Conservation (phyloP, 164 flowering plant species). For the Brasenia schreberi region DNA sequence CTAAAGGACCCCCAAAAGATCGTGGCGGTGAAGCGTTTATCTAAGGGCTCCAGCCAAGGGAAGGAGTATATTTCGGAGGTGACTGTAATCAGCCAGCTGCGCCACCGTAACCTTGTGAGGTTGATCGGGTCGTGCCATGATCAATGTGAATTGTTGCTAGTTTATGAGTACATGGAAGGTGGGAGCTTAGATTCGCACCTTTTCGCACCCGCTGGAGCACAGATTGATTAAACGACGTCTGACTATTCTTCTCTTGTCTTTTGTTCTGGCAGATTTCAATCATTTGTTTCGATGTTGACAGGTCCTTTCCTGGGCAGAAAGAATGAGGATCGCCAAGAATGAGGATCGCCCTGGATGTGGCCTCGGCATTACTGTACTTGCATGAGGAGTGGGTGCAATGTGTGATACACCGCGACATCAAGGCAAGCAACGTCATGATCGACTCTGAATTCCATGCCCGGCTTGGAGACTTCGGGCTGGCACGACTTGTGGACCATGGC, state of each 20-base stretch:
- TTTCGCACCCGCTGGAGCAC: too few relatives aligned
- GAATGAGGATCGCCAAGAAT: conserved; percentile 17
- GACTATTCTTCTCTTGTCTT: too few relatives aligned
- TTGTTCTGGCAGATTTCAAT: too few relatives aligned
- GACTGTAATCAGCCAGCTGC: conserved; percentile 40
- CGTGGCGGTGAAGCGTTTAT: conserved; percentile 47
- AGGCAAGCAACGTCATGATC: conserved; percentile 26
- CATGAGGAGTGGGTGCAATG: conserved; percentile 51
- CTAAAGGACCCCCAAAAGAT: conserved; percentile 14
- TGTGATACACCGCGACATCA: conserved; percentile 41
- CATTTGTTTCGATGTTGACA: conserved; percentile 1
- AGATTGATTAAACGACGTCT: conserved; percentile 14
- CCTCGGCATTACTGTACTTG: conserved; percentile 31
- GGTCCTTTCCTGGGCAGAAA: neutral
- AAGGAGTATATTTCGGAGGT: conserved; percentile 50
- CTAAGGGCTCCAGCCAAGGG: conserved; percentile 30
- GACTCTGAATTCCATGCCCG: neutral
- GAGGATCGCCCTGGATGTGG: conserved; percentile 32
- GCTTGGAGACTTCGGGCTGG: conserved; percentile 45
- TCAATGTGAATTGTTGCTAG: conserved; percentile 34
- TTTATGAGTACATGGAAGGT: conserved; percentile 50
- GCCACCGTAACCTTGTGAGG: conserved; percentile 43
- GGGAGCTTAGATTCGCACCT: conserved; percentile 44
- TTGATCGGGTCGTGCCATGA: conserved; percentile 27
- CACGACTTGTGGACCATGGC: conserved; percentile 32